phyloP scores from a whole-genome alignment of 208 protist genomes.

The Giardia duodenalis region DNA sequence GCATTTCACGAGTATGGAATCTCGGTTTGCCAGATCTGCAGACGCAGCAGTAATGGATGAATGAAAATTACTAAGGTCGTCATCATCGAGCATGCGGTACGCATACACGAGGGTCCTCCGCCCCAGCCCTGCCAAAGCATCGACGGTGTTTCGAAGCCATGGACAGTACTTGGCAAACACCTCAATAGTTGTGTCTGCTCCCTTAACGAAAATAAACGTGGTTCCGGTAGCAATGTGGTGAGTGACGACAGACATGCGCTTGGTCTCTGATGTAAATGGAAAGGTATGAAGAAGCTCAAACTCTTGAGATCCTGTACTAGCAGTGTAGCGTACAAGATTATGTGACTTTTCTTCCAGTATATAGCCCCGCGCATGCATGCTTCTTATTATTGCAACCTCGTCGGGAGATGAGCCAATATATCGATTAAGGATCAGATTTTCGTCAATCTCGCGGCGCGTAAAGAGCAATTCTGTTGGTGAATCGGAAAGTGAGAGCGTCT shows the following conservation, averaged over 20 bases:
- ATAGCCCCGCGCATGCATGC: constrained; percentile 60
- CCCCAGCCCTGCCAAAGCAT: neutral
- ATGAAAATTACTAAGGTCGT: neutral
- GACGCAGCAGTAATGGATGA: neutral
- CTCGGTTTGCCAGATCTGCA: neutral
- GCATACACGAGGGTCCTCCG: neutral
- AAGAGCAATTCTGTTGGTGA: too few relatives aligned
- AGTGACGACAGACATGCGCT: constrained; percentile 90
- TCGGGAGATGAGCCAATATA: constrained; percentile 62
- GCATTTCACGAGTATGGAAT: neutral
- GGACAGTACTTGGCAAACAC: constrained; percentile 55
- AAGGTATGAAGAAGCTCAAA: constrained; percentile 79
- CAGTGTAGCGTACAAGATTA: constrained; percentile 30
- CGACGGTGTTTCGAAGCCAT: neutral
- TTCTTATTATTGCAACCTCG: constrained; percentile 75
- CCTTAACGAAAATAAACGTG: constrained; percentile 80
- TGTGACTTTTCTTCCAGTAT: constrained; percentile 1
- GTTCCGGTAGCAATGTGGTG: constrained; percentile 45
- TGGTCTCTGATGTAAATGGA: constrained; percentile 89
- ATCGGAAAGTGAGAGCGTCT: too few relatives aligned
- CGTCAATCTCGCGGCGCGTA: too few relatives aligned
- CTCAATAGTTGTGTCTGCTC: constrained; percentile 70
- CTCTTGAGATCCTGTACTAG: constrained; percentile 28
- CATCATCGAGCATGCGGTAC: neutral
- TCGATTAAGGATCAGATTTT: too few relatives aligned